phyloP scores from a whole-genome alignment of 1,139 yeast genomes.

The Suhomyces bolitotheri region DNA sequence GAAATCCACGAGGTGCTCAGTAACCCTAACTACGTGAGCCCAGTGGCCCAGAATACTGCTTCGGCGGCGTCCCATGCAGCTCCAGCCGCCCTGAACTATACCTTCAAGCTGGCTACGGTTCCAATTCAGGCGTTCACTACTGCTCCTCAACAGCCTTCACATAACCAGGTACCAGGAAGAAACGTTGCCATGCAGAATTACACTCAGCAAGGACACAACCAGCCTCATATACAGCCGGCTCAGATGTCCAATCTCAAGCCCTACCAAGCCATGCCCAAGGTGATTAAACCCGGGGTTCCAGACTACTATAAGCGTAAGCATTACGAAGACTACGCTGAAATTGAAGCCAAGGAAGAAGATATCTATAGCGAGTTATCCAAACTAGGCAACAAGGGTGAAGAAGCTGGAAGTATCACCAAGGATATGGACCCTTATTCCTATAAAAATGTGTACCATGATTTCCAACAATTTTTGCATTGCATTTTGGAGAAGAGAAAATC shows the following conservation, averaged over 20 bases:
- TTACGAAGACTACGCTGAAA: slow-evolving; percentile 7
- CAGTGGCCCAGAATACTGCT: slow-evolving; percentile 10
- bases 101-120: slow-evolving; percentile 14
- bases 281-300: slow-evolving; percentile 8
- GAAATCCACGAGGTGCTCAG: slow-evolving; percentile 19
- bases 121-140: slow-evolving; percentile 12
- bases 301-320: slow-evolving; percentile 8
- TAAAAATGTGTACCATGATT: slow-evolving; percentile 39
- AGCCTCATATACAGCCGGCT: slow-evolving; percentile 11
- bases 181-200: slow-evolving; percentile 5
- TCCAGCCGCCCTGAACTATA: slow-evolving; percentile 13
- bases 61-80: slow-evolving; percentile 10
- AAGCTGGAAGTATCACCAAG: slow-evolving; percentile 4
- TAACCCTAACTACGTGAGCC: slow-evolving; percentile 18
- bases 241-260: slow-evolving; percentile 9
- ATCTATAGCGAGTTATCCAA: slow-evolving; percentile 16
- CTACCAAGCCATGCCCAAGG: slow-evolving; percentile 12
- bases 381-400: slow-evolving; percentile 18
- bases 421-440: slow-evolving; percentile 34
- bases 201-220: slow-evolving; percentile 4
- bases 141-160: slow-evolving; percentile 2
- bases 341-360: slow-evolving; percentile 14
- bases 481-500: slow-evolving; percentile 24
- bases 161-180: background rate
- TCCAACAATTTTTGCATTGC: slow-evolving; percentile 34